Conservation (phyloP, 2,329 filamentous ascomycete species). For the Epichloe coenophiala region DNA sequence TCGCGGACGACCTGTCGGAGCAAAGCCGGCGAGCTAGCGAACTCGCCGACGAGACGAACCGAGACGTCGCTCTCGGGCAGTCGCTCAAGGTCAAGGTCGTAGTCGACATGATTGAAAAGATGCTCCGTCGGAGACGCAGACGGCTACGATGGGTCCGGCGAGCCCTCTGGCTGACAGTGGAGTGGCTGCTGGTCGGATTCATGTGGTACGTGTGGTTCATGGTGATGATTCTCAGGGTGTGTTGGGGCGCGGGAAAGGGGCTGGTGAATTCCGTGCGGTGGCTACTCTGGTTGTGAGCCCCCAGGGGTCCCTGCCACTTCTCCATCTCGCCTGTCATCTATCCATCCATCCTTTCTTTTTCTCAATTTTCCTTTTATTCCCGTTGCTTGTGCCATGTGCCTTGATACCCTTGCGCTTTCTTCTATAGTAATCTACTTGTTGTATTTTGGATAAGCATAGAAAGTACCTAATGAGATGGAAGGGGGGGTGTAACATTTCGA, state of each 20-base stretch:
- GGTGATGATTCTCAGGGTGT: slow-evolving; percentile 59
- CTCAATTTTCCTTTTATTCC: not conserved
- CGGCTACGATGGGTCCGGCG: slow-evolving; percentile 62
- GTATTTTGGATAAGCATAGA: slow-evolving; percentile 2
- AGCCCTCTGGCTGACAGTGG: slow-evolving; percentile 67
- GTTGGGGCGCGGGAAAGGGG: slow-evolving; percentile 49
- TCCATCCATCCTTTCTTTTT: not conserved
- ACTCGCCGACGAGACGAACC: slow-evolving; percentile 65
- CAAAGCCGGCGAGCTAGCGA: slow-evolving; percentile 57
- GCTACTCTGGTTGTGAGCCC: slow-evolving; percentile 61
- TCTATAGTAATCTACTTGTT: not conserved
- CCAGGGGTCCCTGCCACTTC: not conserved
- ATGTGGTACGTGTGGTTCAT: slow-evolving; percentile 95
- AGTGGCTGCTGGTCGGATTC: slow-evolving; percentile 76
- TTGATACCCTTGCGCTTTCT: slow-evolving; percentile 1
- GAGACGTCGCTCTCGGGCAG: slow-evolving; percentile 62
- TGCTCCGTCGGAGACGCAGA: slow-evolving; percentile 54
- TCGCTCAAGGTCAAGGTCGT: slow-evolving; percentile 71
- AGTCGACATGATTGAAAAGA: slow-evolving; percentile 64
- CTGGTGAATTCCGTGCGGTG: slow-evolving; percentile 52
- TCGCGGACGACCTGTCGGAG: slow-evolving; percentile 39
- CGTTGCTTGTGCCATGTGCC: not conserved
- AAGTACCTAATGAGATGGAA: no score
- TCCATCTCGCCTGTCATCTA: not conserved
- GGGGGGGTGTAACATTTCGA: no score